Conservation (phyloP, 495 filamentous ascomycete genomes). For the Tuber borchii region DNA sequence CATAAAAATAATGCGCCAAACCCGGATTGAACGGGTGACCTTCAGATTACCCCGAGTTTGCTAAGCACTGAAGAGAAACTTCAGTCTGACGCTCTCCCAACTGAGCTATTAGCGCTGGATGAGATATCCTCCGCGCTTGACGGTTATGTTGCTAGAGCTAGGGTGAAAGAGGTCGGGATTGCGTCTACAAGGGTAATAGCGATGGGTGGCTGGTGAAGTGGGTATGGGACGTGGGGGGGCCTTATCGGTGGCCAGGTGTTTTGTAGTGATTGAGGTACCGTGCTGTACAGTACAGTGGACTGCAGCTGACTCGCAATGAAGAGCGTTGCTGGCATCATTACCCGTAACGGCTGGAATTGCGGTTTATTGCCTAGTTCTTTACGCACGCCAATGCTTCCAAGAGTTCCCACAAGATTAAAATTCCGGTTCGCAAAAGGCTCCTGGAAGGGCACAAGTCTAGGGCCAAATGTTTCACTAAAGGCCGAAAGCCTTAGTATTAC, state of each 20-base stretch:
- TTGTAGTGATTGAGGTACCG: background rate
- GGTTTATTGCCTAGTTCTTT: background rate
- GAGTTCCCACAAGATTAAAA: background rate
- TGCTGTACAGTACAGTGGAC: no score
- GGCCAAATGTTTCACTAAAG: background rate
- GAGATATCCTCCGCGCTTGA: background rate
- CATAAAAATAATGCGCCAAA: conserved; percentile 25
- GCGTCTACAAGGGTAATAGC: background rate
- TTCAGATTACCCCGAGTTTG: conserved; percentile 18
- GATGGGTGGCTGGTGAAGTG: background rate
- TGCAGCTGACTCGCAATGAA: background rate
- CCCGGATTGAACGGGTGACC: conserved; percentile 28
- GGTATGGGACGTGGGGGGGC: background rate
- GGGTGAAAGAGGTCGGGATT: background rate
- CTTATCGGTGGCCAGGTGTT: background rate
- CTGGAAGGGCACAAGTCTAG: background rate
- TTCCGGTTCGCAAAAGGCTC: background rate
- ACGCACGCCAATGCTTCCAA: background rate
- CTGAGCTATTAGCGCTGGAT: conserved; percentile 28
- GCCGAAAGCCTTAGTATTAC: background rate
- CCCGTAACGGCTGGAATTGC: background rate
- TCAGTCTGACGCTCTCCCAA: conserved; percentile 32
- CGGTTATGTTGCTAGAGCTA: background rate
- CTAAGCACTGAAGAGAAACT: conserved; percentile 8
- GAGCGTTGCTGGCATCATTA: background rate